Conservation (phyloP, 495 filamentous ascomycete genomes). For the Daldinia grandis region DNA sequence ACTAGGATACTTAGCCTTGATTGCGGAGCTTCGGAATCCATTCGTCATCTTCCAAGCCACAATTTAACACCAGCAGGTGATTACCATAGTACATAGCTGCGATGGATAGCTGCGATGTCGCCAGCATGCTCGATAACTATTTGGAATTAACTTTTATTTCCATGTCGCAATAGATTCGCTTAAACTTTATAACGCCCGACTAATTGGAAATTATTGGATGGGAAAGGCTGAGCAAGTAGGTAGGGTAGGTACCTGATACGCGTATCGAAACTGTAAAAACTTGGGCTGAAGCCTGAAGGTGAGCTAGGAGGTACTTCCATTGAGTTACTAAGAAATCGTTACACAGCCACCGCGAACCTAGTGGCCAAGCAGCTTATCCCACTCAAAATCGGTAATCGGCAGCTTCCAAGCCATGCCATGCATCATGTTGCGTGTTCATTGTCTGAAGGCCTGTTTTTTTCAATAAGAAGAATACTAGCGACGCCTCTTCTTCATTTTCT, state of each 20-base stretch:
- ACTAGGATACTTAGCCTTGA: slow-evolving; percentile 40
- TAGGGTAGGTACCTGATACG: no score
- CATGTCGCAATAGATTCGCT: slow-evolving; percentile 5
- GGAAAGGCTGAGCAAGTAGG: neutral
- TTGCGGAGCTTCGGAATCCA: slow-evolving; percentile 33
- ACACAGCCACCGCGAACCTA: slow-evolving; percentile 34
- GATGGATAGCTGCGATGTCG: neutral
- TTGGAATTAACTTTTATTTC: slow-evolving; percentile 27
- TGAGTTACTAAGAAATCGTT: neutral
- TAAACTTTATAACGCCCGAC: neutral
- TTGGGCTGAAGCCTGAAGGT: neutral
- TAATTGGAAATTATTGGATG: neutral
- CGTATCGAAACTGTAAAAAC: neutral
- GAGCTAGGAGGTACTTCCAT: neutral
- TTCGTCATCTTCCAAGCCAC: slow-evolving; percentile 34
- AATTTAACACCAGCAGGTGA: slow-evolving; percentile 8
- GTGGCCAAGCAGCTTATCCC: slow-evolving; percentile 23
- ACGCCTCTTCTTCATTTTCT: slow-evolving; percentile 14
- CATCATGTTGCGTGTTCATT: slow-evolving; percentile 41
- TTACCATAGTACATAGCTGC: no score
- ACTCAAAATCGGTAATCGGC: slow-evolving; percentile 35
- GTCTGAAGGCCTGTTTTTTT: slow-evolving; percentile 4
- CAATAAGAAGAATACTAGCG: slow-evolving; percentile 26
- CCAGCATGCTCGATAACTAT: slow-evolving; percentile 5
- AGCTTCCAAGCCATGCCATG: slow-evolving; percentile 40